A percentile compares a stretch with the other conserved stretches of the same genome.
These are phyloP conservation scores for Ustilago curta DNA, from an alignment of 1,284 basidiomycete genomes.

Conservation along the genomic window DNA sequence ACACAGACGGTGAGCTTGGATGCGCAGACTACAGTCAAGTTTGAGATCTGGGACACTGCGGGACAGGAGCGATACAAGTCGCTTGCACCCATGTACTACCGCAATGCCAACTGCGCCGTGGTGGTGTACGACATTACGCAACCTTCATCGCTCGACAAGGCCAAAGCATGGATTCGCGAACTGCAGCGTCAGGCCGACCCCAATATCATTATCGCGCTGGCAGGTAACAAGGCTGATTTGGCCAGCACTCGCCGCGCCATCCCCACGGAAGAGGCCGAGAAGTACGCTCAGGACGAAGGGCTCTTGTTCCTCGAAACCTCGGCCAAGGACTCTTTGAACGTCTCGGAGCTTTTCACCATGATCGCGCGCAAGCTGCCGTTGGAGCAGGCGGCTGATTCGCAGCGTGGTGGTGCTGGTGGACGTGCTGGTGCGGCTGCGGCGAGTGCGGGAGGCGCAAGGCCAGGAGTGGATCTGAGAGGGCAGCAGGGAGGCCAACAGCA, in stretches of 20 bases:
- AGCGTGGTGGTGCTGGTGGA: constrained; percentile 30
- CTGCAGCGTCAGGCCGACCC: constrained; percentile 97
- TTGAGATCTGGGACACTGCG: constrained; percentile 91
- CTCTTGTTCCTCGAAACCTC: constrained; percentile 96
- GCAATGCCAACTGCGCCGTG: constrained; percentile 68
- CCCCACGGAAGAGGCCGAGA: constrained; percentile 75
- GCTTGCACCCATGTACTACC: constrained; percentile 69
- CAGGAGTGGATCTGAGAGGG: constrained; percentile 53
- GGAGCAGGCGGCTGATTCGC: constrained; percentile 57
- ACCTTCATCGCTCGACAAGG: constrained; percentile 84
- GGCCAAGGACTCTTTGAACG: constrained; percentile 91
- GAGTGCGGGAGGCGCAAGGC: constrained; percentile 36
- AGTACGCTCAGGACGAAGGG: constrained; percentile 93
- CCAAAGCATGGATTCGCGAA: constrained; percentile 94
- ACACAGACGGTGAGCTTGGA: constrained; percentile 94
- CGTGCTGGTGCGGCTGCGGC: constrained; percentile 38
- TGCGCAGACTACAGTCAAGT: constrained; percentile 90
- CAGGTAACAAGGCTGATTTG: constrained; percentile 94
- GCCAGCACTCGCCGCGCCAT: constrained; percentile 72
- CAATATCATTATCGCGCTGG: constrained; percentile 83
- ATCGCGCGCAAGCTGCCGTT: constrained; percentile 66
- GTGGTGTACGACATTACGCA: constrained; percentile 68
- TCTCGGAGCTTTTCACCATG: constrained; percentile 76
- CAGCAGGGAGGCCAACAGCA: constrained; percentile 48
- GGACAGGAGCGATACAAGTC: constrained; percentile 85